Base-by-base conservation (phyloP, 2,329 filamentous ascomycete genomes). In the Alternaria sp. region DNA sequence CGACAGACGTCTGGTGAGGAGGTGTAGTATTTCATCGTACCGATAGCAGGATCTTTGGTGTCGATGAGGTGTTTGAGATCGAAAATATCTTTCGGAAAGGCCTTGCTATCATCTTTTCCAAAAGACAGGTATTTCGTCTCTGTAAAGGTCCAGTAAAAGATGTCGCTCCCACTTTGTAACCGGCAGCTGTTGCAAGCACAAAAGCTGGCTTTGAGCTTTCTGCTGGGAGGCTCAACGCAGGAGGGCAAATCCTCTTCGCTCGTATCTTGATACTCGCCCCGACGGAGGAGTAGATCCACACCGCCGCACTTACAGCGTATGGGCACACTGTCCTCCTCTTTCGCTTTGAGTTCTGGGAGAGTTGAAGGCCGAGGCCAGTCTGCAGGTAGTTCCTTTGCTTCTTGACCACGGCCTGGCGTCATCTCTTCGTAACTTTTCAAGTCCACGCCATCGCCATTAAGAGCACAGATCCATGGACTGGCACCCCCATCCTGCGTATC, bases 401-500 rank as follows among this genome's bases (percentile, higher is more conserved):
- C 20, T 12, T 5, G 5, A 7, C 34, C 14, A 16, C 56, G 30
- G 2, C 57, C 32, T 72, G 72, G 43, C 66, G 27, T 43, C 5
- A 57, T 55, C 8, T 44, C 16, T 27, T 58, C 62, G 46, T 66
- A 76, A 2, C 74, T 62, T 44, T 62, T 65, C 8, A 62, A 63
- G n/a, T 68, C 59, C 1, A 53, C 77, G 4, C 75, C 78, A 44
- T 78, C 72, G 1, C 64, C 55, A 41, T 82, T 81, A 0, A 72
- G 54, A 7, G 74, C 64, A 25, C 74, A 75, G 5, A 86, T 66
- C 83, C 83, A 87, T 1, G 78, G 68, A 3, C 80, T 80, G 1
- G 84, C 79, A 0, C 86, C 85, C 3, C 85, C 85, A 66, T 88
- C 85, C 2, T 78, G 28, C 0, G 85, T 87, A 57, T 87, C 84